Base-by-base conservation (phyloP, 805 yeast species). In the Candida ascalaphidarum region DNA sequence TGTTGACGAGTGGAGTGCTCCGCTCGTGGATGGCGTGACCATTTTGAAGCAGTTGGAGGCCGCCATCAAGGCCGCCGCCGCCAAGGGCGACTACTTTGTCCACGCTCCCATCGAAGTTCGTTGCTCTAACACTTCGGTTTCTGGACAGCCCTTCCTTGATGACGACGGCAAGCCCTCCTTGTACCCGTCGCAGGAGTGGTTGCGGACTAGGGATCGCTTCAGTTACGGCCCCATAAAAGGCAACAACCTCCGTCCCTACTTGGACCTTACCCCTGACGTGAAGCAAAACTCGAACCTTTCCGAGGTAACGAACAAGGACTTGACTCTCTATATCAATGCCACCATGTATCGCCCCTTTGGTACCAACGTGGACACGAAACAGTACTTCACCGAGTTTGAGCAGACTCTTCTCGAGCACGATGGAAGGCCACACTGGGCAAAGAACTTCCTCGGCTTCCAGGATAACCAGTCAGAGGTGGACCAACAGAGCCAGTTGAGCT, bases 391-490 rank as follows among this genome's bases (percentile, higher is more conserved):
- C 27, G 62, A 67, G n/a, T 89, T 89, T 53, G 98, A 89, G 55
- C 71, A 72, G 29, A 71, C 84, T 2, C 63, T 88, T 66, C 68
- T 66, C 28, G 75, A 73, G 16, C 86, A 81, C 17, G 86, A 81
- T 21, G 98, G 98, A 24, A 82, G 77, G 51, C 98, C 98, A 2
- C 98, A 89, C 54, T 89, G 98, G 98, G 98, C 98, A 11, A 89
- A 89, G 64, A 88, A 86, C 55, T 89, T 85, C 52, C 62, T 82
- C 32, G 94, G 95, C 2, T 41, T 59, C 26, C 50, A 48, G 11
- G 60, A 58, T 8, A 58, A 71, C 3, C 55, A 55, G 34, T 37
- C 58, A 3, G 39, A 34, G 7, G 51, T 37, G 28, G 71, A 66
- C 29, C 50, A 61, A 26, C 48, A 60, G 23, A 62, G 58, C 31